Evolutionary conservation across 1,139 yeast genomes (phyloP).

Genomic region (Geotrichum histeridarum): DNA sequence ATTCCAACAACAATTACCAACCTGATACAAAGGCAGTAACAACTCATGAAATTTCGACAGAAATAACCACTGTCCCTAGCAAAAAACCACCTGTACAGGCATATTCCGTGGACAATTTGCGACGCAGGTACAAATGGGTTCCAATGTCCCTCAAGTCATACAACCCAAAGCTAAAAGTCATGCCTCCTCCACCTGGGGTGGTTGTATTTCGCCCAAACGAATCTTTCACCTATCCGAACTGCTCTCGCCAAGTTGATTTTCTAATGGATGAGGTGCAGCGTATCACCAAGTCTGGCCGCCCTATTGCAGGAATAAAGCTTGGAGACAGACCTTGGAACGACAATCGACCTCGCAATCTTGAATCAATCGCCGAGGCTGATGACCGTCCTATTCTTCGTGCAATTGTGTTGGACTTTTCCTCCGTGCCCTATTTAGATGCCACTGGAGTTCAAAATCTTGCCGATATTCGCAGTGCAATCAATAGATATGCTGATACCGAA

Average conservation of each 20-base stretch:
- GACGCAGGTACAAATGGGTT: constrained; percentile 51
- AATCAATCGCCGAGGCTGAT: constrained; percentile 37
- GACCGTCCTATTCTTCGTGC: constrained; percentile 63
- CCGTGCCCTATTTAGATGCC: constrained; percentile 69
- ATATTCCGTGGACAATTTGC: background rate
- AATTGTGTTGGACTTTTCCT: constrained; percentile 73
- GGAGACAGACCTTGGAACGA: constrained; percentile 91
- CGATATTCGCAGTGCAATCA: constrained; percentile 68
- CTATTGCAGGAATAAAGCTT: constrained; percentile 36
- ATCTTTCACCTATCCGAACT: constrained; percentile 74
- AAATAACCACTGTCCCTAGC: background rate
- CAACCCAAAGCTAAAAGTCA: constrained; percentile 54
- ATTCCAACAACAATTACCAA: background rate
- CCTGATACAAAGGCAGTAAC: background rate
- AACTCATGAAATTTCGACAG: constrained; percentile 24
- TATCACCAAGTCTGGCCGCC: constrained; percentile 48
- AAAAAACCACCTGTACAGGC: background rate
- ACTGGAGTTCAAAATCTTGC: constrained; percentile 75
- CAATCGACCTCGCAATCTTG: constrained; percentile 55
- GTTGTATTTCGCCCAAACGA: constrained; percentile 80
- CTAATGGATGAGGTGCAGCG: constrained; percentile 64
- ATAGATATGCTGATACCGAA: constrained; percentile 71
- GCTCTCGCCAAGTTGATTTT: constrained; percentile 65
- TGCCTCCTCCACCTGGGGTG: constrained; percentile 87
- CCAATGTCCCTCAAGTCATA: constrained; percentile 57